phyloP scores from a whole-genome alignment of 2,329 filamentous ascomycete genomes.

The Trichoderma sp. region DNA sequence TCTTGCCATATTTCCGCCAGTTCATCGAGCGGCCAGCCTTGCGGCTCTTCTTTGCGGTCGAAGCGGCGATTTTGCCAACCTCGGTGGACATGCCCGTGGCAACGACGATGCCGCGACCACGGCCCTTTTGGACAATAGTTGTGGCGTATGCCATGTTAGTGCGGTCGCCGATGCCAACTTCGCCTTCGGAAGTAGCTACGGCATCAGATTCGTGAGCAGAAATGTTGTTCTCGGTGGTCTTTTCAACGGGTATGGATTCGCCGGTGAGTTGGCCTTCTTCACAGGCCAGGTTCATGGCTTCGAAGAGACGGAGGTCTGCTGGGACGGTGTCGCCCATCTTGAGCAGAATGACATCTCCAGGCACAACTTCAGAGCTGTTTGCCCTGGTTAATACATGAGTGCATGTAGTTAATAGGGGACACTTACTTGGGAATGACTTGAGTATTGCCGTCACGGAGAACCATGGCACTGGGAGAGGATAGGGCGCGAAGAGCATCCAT shows the following conservation, averaged over 20 bases:
- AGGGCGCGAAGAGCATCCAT: constrained; percentile 67
- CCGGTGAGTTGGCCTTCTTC: constrained; percentile 80
- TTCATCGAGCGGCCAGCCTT: constrained; percentile 60
- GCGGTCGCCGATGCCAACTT: constrained; percentile 70
- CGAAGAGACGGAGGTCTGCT: constrained; percentile 70
- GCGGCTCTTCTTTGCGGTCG: constrained; percentile 56
- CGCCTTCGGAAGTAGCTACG: constrained; percentile 48
- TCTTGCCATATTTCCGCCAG: constrained; percentile 57
- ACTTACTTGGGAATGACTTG: constrained; percentile 62
- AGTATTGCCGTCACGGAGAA: constrained; percentile 62
- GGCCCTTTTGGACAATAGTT: constrained; percentile 72
- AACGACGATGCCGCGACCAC: constrained; percentile 73
- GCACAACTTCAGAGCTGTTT: constrained; percentile 63
- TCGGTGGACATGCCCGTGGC: constrained; percentile 73
- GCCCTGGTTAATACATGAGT: constrained; percentile 27
- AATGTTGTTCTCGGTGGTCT: constrained; percentile 59
- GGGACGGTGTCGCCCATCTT: constrained; percentile 76
- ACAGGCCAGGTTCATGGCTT: constrained; percentile 77
- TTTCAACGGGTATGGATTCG: constrained; percentile 73
- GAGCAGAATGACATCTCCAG: constrained; percentile 70
- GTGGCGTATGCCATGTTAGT: constrained; percentile 77
- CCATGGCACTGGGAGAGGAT: constrained; percentile 65
- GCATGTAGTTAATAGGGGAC: neutral
- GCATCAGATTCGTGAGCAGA: constrained; percentile 51
- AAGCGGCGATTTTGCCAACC: constrained; percentile 69